phyloP scores from a whole-genome alignment of 495 filamentous ascomycete species.

The Tetracladium marchalianum region DNA sequence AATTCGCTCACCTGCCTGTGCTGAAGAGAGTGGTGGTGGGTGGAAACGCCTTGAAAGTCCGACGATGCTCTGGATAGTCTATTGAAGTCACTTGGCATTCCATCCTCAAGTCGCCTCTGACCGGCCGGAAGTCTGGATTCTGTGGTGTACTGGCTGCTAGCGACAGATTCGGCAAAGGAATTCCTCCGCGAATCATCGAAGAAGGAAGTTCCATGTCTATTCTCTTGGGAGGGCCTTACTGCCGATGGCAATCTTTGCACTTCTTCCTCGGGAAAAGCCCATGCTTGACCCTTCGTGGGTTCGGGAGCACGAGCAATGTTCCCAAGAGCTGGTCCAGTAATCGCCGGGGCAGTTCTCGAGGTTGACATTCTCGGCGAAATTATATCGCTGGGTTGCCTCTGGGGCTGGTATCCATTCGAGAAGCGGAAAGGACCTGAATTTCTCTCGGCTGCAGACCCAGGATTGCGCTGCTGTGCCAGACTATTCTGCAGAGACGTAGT shows the following conservation, averaged over 20 bases:
- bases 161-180: conserved; percentile 62
- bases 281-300: conserved; percentile 72
- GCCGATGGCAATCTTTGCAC: conserved; percentile 35
- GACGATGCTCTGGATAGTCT: conserved; percentile 14
- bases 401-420: conserved; percentile 36
- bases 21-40: conserved; percentile 67
- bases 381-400: conserved; percentile 31
- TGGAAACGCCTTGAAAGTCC: conserved; percentile 20
- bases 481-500: conserved; percentile 57
- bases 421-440: conserved; percentile 46
- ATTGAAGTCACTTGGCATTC: conserved; percentile 22
- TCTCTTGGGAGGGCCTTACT: conserved; percentile 29
- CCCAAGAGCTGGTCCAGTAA: conserved; percentile 66
- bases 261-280: conserved; percentile 74
- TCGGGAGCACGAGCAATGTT: conserved; percentile 72
- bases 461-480: conserved; percentile 40
- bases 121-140: conserved; percentile 62
- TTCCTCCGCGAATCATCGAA: conserved; percentile 58
- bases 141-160: conserved; percentile 61
- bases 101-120: conserved; percentile 55
- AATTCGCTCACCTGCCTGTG: conserved; percentile 61
- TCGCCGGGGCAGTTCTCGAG: conserved; percentile 57
- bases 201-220: conserved; percentile 33
- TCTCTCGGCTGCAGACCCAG: conserved; percentile 42
- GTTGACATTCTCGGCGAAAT: conserved; percentile 36